Evolutionary conservation across 441 rosid genomes (phyloP).

Genomic region (Isatis lusitanica): DNA sequence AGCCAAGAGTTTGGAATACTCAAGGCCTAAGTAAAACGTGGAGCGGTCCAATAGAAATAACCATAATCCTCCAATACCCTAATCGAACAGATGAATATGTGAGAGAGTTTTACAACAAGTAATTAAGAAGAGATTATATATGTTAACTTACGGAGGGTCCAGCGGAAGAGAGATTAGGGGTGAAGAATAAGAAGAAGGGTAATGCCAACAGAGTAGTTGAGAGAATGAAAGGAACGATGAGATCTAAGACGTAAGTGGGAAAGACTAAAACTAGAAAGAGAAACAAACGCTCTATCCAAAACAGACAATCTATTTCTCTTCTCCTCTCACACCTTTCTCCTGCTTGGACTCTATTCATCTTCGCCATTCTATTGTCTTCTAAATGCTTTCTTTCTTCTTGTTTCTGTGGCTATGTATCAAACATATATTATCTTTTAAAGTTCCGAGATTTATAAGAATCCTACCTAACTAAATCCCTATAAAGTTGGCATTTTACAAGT

Average conservation of each 20-base stretch:
- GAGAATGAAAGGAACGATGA: background rate
- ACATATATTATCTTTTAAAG: background rate
- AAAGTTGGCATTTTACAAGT: conserved; percentile 4
- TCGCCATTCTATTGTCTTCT: background rate
- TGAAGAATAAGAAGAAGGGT: conserved; percentile 6
- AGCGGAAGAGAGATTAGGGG: conserved; percentile 12
- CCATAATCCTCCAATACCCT: conserved; percentile 30
- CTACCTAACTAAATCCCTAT: background rate
- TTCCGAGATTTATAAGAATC: background rate
- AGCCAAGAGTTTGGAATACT: background rate
- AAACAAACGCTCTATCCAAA: conserved; percentile 23
- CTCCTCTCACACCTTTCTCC: background rate
- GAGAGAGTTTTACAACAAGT: conserved; percentile 4
- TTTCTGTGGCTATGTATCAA: background rate
- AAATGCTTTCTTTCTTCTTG: background rate
- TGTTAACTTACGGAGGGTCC: conserved; percentile 26
- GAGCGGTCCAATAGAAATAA: conserved; percentile 21
- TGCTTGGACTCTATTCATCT: background rate
- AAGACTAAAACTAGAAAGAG: conserved; percentile 13
- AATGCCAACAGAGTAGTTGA: background rate
- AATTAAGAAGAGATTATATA: background rate
- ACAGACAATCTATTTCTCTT: background rate
- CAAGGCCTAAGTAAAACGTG: conserved; percentile 22
- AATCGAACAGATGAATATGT: conserved; percentile 3
- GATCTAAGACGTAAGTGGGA: conserved; percentile 4